Conservation (phyloP, 129 eudicot genomes). For the Artemisia tridentata region DNA sequence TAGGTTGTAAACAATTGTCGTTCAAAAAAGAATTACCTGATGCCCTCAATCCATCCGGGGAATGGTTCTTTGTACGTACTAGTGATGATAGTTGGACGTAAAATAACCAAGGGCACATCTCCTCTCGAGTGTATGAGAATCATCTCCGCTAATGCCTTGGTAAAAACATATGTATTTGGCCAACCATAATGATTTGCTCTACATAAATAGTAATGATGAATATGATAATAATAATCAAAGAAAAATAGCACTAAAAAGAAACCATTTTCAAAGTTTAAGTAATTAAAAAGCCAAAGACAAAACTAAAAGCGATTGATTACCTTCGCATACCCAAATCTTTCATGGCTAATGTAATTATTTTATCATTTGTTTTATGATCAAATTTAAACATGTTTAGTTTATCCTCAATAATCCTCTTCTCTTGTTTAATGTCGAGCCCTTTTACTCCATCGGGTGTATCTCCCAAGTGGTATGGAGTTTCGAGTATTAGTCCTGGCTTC, state of each 20-base stretch:
- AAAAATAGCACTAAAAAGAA: background rate
- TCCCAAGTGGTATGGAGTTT: constrained; percentile 50
- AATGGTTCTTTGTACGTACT: constrained; percentile 83
- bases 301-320: constrained; percentile 22
- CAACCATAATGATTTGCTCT: constrained; percentile 85
- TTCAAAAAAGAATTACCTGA: constrained; percentile 45
- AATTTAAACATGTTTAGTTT: constrained; percentile 31
- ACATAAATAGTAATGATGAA: background rate
- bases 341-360: constrained; percentile 38
- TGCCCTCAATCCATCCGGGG: constrained; percentile 96
- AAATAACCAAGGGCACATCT: constrained; percentile 53
- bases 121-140: constrained; percentile 46
- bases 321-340: constrained; percentile 66
- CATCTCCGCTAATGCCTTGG: constrained; percentile 95
- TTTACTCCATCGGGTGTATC: constrained; percentile 53
- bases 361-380: constrained; percentile 30
- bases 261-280: background rate
- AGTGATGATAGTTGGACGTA: constrained; percentile 83
- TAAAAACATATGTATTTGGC: constrained; percentile 95
- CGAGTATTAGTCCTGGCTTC: constrained; percentile 49
- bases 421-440: constrained; percentile 49
- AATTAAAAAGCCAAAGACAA: background rate
- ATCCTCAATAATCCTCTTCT: constrained; percentile 45
- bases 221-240: background rate
- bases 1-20: too few relatives aligned